Evolutionary conservation across 768 basidiomycete genomes (phyloP).

Genomic region (Gymnopilus junonius): DNA sequence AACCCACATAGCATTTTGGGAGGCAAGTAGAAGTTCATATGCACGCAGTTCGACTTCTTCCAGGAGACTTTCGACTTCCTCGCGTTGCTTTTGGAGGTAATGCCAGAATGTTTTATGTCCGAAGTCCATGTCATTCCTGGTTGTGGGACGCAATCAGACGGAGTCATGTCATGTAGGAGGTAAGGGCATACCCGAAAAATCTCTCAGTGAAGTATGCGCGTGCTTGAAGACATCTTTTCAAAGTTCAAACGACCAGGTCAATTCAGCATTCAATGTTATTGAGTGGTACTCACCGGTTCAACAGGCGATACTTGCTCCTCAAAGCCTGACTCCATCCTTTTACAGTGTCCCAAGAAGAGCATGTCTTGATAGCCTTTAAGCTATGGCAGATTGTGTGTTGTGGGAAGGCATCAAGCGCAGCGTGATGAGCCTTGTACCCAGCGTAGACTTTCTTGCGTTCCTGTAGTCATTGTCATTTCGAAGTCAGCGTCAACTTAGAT

Average conservation of each 20-base stretch:
- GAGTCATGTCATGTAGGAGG: neutral
- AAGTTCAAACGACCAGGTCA: neutral
- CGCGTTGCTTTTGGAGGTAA: conserved; percentile 32
- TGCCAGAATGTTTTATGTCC: conserved; percentile 43
- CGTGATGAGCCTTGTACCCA: conserved; percentile 38
- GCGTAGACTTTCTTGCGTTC: conserved; percentile 41
- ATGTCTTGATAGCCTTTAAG: conserved; percentile 27
- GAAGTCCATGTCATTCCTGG: conserved; percentile 33
- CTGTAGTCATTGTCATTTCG: neutral
- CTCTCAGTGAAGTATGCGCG: conserved; percentile 41
- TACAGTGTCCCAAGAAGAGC: conserved; percentile 32
- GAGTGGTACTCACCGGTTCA: conserved; percentile 29
- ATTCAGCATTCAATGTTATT: neutral
- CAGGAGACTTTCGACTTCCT: conserved; percentile 34
- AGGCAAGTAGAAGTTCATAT: conserved; percentile 36
- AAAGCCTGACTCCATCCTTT: conserved; percentile 37
- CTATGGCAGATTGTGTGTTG: conserved; percentile 30
- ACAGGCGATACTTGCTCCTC: conserved; percentile 33
- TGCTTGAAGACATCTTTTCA: conserved; percentile 40
- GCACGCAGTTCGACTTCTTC: conserved; percentile 35
- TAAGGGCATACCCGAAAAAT: conserved; percentile 41
- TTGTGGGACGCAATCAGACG: neutral
- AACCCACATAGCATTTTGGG: conserved; percentile 42
- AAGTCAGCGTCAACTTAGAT: neutral
- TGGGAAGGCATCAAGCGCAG: conserved; percentile 32